Percentiles rank a stretch among this genome's conserved stretches.
Conservation (phyloP, 345 rosid species). For the Salix exigua region DNA sequence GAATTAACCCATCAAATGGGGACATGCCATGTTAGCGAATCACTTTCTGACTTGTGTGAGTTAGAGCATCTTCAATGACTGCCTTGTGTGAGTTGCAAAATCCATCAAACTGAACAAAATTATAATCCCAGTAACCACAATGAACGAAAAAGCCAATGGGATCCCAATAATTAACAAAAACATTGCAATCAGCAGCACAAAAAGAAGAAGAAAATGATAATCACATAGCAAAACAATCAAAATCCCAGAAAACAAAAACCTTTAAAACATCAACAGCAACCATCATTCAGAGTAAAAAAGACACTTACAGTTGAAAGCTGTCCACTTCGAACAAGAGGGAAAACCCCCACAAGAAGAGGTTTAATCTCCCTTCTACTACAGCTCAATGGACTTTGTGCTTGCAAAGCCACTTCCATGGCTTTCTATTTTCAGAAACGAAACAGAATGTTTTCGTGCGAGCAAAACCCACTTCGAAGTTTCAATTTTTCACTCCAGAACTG, state of each 20-base stretch:
- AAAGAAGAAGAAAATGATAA: background rate
- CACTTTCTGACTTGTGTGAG: background rate
- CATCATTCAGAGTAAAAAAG: background rate
- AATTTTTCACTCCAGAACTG: background rate
- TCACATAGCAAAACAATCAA: background rate
- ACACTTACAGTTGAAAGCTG: slow-evolving; percentile 10
- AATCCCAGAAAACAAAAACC: background rate
- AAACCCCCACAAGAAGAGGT: slow-evolving; percentile 51
- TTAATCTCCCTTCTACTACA: slow-evolving; percentile 39
- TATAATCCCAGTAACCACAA: background rate
- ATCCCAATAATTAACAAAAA: background rate
- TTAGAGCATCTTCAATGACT: too few species aligned
- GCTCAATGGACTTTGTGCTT: slow-evolving; percentile 48
- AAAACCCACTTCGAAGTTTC: background rate
- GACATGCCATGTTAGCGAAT: slow-evolving; percentile 15
- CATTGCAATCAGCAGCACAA: background rate
- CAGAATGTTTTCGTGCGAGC: slow-evolving; percentile 6
- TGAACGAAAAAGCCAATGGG: background rate
- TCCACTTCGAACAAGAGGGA: slow-evolving; percentile 30
- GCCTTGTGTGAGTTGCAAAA: too few species aligned
- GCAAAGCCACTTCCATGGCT: slow-evolving; percentile 67
- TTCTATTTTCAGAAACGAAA: background rate
- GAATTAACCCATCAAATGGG: slow-evolving; percentile 12
- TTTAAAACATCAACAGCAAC: background rate
- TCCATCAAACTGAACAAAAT: background rate